Evolutionary conservation across 2,329 filamentous ascomycete species (phyloP), one percentile per base, ranked within the genome.

Genomic region (Microcyclosporella mali): DNA sequence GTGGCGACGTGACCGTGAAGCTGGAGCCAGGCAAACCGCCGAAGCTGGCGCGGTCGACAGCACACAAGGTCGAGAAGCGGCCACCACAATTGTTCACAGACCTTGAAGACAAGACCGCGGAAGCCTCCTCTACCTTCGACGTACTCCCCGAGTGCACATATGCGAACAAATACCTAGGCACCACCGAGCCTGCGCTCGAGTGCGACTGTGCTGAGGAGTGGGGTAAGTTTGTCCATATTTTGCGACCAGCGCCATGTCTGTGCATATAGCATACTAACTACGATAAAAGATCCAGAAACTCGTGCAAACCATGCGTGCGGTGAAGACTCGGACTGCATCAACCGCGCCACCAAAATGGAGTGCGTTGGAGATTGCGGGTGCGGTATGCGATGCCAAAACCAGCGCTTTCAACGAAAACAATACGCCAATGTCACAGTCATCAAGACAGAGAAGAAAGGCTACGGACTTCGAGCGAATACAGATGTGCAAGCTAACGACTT

Each of bases 361-460:
- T 98, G 92, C 64, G 77, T 86, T 28, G 80, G 80, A 48, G 84
- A 89, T 55, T 92, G 89, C 66, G 86, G 88, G 61, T 98, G 92
- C 66, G 89, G 89, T 41, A 72, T 79, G 29, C 80, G 79, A 37
- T 98, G 92, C 65, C 86, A 94, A 64, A 98, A 98, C 62, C 88
- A 95, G 66, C 84, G 92, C 47, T 97, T 98, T 59, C 87, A 94
- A 66, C 84, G 81, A 56, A 89, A 84, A 66, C 79, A 94, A 58
- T 97, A 92, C 61, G 89, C 90, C 59, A 70, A 85, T 55, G 92
- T 98, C 46, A 85, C 88, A 2, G 90, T 98, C 58, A 94, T 98
- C 73, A 90, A 94, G 65, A 97, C 92, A 0, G 89, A 95, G 49
- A 95, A 97, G 72, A 98, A 98, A 66, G 92, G 92, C 31, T 97